Percentiles rank a stretch among this genome's conserved stretches.
Evolutionary conservation across 106 monocot species (phyloP).

Genomic region (Allium fistulosum): DNA sequence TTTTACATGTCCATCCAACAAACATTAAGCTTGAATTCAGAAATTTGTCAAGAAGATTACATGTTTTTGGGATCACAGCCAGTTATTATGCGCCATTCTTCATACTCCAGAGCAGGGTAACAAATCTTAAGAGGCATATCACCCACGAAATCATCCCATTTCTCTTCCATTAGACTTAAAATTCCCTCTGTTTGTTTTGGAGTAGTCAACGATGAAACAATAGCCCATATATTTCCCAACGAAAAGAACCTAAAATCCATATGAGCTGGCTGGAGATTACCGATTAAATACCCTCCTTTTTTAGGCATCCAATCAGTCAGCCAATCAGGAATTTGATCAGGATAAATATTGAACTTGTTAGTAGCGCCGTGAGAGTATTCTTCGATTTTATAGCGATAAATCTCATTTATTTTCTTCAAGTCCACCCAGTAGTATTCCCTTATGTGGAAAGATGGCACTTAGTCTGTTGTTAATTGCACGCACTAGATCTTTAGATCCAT

Average conservation of each 20-base stretch:
- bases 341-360: slow-evolving; percentile 93
- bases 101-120: slow-evolving; percentile 71
- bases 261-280: slow-evolving; percentile 86
- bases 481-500: slow-evolving; percentile 58
- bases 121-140: slow-evolving; percentile 91
- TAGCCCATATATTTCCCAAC: slow-evolving; percentile 82
- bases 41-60: slow-evolving; percentile 20
- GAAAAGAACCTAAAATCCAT: slow-evolving; percentile 96
- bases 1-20: too few relatives aligned
- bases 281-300: slow-evolving; percentile 79
- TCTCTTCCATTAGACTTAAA: slow-evolving; percentile 71
- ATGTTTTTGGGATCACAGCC: slow-evolving; percentile 95
- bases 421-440: slow-evolving; percentile 93
- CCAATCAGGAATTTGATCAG: slow-evolving; percentile 88
- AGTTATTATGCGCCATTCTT: slow-evolving; percentile 90
- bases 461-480: slow-evolving; percentile 78
- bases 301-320: slow-evolving; percentile 87
- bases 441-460: slow-evolving; percentile 87
- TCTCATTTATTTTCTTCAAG: slow-evolving; percentile 94
- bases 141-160: slow-evolving; percentile 85
- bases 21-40: too few relatives aligned
- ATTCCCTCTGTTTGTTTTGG: slow-evolving; percentile 70
- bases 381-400: slow-evolving; percentile 90
- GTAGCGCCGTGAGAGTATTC: slow-evolving; percentile 90
- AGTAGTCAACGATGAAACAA: slow-evolving; percentile 65